Evolutionary conservation across 768 basidiomycete genomes (phyloP).

Genomic region (Fomitopsis serialis): DNA sequence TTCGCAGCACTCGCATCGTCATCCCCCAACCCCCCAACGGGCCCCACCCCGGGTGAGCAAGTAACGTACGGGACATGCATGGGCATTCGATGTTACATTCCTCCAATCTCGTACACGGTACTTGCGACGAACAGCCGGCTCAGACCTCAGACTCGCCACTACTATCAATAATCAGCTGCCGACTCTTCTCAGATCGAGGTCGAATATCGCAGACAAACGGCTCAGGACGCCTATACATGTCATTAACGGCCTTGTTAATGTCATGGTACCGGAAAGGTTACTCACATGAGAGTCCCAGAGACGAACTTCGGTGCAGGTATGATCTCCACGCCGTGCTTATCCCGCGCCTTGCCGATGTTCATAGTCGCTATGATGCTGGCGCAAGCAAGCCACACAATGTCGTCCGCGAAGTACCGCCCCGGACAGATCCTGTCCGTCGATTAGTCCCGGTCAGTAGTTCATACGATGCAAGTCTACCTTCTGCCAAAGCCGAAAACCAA

Average conservation of each 20-base stretch:
- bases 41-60: no score
- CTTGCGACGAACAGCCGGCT: no score
- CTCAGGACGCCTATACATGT: constrained; percentile 39
- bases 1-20: no score
- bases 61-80: no score
- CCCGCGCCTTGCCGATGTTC: neutral
- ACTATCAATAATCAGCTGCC: constrained; percentile 5
- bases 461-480: neutral
- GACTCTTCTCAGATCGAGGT: constrained; percentile 28
- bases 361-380: neutral
- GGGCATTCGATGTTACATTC: no score
- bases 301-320: neutral
- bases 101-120: no score
- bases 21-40: no score
- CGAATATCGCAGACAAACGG: constrained; percentile 43
- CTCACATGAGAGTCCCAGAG: neutral
- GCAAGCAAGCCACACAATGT: no score
- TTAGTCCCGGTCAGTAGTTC: neutral
- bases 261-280: neutral
- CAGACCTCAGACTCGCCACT: no score
- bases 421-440: no score
- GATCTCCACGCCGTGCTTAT: neutral
- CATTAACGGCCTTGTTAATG: neutral
- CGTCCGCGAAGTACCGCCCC: no score
- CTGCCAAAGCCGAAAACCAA: constrained; percentile 13